phyloP scores from a whole-genome alignment of 176 grass and related monocot species.

The Chloris gayana region DNA sequence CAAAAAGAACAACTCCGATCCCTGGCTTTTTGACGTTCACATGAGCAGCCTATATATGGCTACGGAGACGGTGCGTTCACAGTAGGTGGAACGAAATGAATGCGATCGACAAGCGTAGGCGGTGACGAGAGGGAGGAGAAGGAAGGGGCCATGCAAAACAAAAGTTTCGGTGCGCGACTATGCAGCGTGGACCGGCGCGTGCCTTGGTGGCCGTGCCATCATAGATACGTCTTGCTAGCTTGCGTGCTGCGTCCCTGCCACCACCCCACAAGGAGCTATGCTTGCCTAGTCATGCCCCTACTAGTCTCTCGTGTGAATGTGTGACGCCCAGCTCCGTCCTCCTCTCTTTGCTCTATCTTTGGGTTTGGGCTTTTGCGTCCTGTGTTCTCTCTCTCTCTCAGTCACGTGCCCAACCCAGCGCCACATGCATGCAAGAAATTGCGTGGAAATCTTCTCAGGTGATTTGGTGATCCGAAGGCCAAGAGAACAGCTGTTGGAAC shows the following conservation, averaged over 20 bases:
- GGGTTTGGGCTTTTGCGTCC: too few species aligned
- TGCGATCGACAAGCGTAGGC: conserved; percentile 11
- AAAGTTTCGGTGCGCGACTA: conserved; percentile 40
- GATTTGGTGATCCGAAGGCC: conserved; percentile 36
- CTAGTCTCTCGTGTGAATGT: too few species aligned
- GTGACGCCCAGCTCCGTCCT: too few species aligned
- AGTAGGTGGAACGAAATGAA: conserved; percentile 30
- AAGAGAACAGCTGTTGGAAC: not conserved
- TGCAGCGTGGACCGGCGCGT: conserved; percentile 38
- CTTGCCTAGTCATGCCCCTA: conserved; percentile 1
- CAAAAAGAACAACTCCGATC: conserved; percentile 28
- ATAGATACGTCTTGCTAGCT: conserved; percentile 45
- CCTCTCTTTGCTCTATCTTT: not conserved
- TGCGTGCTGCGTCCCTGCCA: not conserved
- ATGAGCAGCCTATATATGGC: conserved; percentile 36
- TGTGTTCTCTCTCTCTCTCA: not conserved
- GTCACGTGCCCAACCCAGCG: conserved; percentile 34
- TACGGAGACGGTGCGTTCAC: not conserved
- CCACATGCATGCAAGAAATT: conserved; percentile 26
- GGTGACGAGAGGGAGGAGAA: not conserved
- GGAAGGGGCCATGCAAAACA: conserved; percentile 5
- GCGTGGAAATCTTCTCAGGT: conserved; percentile 44
- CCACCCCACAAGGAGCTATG: not conserved
- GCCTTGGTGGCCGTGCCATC: conserved; percentile 44
- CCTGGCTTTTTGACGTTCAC: conserved; percentile 44